Conservation (phyloP, 192 early-diverging fungal species). For the Phlyctochytrium planicorne region DNA sequence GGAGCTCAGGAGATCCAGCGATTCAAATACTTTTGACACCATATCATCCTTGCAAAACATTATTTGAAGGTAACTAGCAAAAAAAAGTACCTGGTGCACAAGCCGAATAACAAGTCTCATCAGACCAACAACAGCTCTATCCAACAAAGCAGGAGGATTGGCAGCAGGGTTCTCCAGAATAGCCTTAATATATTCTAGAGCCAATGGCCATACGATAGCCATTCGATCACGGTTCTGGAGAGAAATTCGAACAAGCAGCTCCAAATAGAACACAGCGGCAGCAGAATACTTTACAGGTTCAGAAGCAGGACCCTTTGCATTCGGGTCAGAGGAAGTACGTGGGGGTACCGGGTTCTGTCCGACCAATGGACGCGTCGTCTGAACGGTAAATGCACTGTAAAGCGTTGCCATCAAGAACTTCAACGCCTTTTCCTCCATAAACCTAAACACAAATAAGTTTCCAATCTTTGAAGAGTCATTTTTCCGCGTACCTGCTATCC, state of each 20-base stretch:
- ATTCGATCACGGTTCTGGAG: conserved; percentile 78
- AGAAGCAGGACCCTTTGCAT: not conserved
- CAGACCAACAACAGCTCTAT: conserved; percentile 75
- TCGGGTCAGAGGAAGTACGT: not conserved
- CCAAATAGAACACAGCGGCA: conserved; percentile 71
- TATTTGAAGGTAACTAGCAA: conserved; percentile 7
- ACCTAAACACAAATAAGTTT: conserved; percentile 34
- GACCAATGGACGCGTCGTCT: not conserved
- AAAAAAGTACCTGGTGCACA: conserved; percentile 55
- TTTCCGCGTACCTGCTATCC: conserved; percentile 58
- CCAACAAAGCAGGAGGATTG: conserved; percentile 66
- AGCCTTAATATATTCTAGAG: conserved; percentile 67
- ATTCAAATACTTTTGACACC: conserved; percentile 27
- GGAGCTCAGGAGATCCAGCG: conserved; percentile 50
- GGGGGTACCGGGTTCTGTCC: not conserved
- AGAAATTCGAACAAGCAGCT: conserved; percentile 71
- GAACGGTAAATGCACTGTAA: conserved; percentile 31
- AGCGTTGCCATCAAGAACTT: conserved; percentile 59
- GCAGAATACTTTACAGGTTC: conserved; percentile 40
- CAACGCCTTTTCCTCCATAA: conserved; percentile 66
- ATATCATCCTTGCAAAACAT: conserved; percentile 32
- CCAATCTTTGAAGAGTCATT: not conserved
- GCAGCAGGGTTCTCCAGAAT: conserved; percentile 68
- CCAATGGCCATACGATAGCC: conserved; percentile 55
- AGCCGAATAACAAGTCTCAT: conserved; percentile 68